Conservation (phyloP, 2,329 filamentous ascomycete species). For the Fusarium zealandicum region DNA sequence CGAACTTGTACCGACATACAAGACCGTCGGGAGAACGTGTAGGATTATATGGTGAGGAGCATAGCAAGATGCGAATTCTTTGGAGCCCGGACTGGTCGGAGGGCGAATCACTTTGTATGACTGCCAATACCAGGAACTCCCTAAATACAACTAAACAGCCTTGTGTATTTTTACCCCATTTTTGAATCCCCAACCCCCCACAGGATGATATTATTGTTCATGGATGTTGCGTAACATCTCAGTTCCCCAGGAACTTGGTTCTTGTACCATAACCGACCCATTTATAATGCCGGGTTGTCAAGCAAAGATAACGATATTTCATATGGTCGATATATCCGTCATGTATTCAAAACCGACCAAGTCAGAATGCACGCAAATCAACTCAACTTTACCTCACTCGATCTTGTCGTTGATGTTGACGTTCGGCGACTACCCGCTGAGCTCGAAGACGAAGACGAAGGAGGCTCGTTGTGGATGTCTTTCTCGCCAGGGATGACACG, state of each 20-base stretch:
- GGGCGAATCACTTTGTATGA: conserved; percentile 35
- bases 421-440: conserved; percentile 33
- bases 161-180: conserved; percentile 23
- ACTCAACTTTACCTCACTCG: conserved; percentile 21
- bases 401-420: conserved; percentile 34
- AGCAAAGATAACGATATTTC: conserved; percentile 1
- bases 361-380: neutral
- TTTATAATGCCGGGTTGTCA: neutral
- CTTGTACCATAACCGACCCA: neutral
- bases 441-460: conserved; percentile 39
- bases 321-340: neutral
- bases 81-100: conserved; percentile 14
- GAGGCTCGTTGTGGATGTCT: conserved; percentile 46
- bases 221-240: conserved; percentile 2
- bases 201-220: conserved; percentile 1
- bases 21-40: conserved; percentile 32
- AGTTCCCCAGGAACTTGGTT: neutral
- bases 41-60: conserved; percentile 35
- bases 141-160: conserved; percentile 24
- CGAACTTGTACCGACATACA: conserved; percentile 35
- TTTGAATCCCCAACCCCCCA: neutral
- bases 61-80: conserved; percentile 21
- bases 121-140: conserved; percentile 38
- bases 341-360: neutral
- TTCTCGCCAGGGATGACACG: conserved; percentile 71